These are phyloP conservation scores for Heterobasidion parviporum DNA, from an alignment of 1,284 basidiomycete species.

Conservation along the genomic window DNA sequence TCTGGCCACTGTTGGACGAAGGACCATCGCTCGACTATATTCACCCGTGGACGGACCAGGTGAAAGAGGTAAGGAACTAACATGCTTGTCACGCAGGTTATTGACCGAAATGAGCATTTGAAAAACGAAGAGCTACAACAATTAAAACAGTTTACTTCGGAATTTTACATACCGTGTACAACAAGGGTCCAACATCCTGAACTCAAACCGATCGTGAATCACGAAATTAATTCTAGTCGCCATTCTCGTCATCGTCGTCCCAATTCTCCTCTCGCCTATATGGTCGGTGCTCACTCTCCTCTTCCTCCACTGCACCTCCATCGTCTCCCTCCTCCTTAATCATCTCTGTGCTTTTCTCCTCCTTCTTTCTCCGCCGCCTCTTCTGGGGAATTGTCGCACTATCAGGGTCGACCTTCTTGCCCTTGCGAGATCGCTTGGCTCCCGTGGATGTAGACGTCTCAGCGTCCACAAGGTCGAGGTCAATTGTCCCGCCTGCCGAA, in stretches of 20 bases:
- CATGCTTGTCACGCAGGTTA: background rate
- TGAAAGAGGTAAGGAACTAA: too few species aligned
- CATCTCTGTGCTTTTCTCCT: slow-evolving; percentile 11
- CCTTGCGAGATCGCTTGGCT: slow-evolving; percentile 24
- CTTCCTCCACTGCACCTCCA: slow-evolving; percentile 19
- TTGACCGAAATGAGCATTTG: background rate
- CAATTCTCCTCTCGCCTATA: slow-evolving; percentile 8
- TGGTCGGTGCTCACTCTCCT: slow-evolving; percentile 17
- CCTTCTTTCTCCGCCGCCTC: slow-evolving; percentile 19
- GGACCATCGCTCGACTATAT: too few species aligned
- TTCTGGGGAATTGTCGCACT: slow-evolving; percentile 14
- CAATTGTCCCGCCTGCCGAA: slow-evolving; percentile 69
- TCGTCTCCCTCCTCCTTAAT: slow-evolving; percentile 7
- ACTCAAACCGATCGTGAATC: background rate
- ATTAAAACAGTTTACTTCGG: background rate
- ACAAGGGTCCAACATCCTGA: background rate
- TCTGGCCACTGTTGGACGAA: too few species aligned
- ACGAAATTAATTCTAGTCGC: background rate
- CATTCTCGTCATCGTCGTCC: slow-evolving; percentile 13
- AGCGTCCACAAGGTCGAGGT: slow-evolving; percentile 39
- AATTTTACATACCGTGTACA: slow-evolving; percentile 2
- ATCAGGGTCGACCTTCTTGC: slow-evolving; percentile 30
- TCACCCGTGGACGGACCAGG: too few species aligned
- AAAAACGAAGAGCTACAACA: background rate
- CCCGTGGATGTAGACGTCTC: slow-evolving; percentile 2